These are phyloP conservation scores for Coemansia sp. DNA, from an alignment of 192 early-diverging fungal genomes.

Conservation along the genomic window DNA sequence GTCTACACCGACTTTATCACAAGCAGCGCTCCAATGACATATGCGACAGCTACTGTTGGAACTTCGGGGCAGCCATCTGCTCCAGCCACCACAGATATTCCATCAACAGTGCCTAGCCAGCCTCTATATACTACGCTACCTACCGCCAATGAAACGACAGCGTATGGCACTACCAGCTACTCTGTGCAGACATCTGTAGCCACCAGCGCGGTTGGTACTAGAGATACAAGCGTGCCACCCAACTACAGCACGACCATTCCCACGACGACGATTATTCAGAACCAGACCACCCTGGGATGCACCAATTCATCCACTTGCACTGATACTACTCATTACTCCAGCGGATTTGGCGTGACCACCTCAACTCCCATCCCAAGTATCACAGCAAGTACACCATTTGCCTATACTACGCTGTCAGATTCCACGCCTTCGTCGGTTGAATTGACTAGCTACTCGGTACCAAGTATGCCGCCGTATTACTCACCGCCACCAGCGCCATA, in stretches of 20 bases:
- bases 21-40: not conserved
- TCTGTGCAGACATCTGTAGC: not conserved
- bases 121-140: not conserved
- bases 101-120: not conserved
- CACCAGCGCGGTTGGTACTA: not conserved
- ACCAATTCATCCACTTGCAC: not conserved
- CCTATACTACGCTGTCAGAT: not conserved
- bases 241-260: not conserved
- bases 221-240: not conserved
- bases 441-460: not conserved
- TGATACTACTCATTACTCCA: not conserved
- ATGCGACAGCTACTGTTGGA: not conserved
- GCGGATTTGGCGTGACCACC: not conserved
- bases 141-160: not conserved
- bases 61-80: not conserved
- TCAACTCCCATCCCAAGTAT: not conserved
- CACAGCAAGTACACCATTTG: not conserved
- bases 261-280: not conserved
- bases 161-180: not conserved
- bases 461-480: not conserved
- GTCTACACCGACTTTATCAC: not conserved
- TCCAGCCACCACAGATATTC: not conserved
- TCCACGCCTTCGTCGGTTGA: not conserved
- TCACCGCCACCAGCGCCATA: not conserved
- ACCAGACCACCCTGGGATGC: not conserved